Evolutionary conservation across 805 yeast species (phyloP), one percentile per base, ranked within the genome.

Genomic region (Grigorovia yakushimaensis): DNA sequence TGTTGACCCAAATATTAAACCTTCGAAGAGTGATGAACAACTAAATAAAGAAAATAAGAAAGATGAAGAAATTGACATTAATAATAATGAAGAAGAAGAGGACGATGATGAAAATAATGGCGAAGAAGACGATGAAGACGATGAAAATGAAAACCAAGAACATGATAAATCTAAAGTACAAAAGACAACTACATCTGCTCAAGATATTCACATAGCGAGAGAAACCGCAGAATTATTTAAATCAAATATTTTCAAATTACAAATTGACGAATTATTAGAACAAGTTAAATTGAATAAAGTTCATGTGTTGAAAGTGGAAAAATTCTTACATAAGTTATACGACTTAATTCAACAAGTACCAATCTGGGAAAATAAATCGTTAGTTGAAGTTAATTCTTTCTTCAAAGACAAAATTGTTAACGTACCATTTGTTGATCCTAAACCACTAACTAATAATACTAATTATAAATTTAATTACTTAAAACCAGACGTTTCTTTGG

Each of bases 151-250:
- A 5, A 53, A 54, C 2, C 52, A 48, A 4, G 56, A 54, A 2
- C 52, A 51, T 2, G 56, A 55, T 47, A 48, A 17, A 20, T 22
- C 3, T 45, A 50, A 23, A 46, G 45, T 15, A 21, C 6, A 43
- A 11, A 50, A 49, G n/a, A 49, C 44, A 17, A 47, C 44, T 19
- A 58, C 62, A 19, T 56, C 60, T 19, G 81, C 93, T 0, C 89
- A 87, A 55, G 96, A 93, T 49, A 80, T 91, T 42, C 96, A 91
- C 57, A 76, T 84, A 2, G 96, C 96, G 0, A 76, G 95, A 57
- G 97, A 89, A 64, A 86, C 97, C 1, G 93, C 95, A 1, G 97
- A 89, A 64, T 69, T 91, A 42, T 93, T 89, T 78, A 88, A 89
- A 60, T 88, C 96, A 8, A 93, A 89, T 66, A 88, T 93, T 47